Conservation (phyloP, 768 basidiomycete species). For the Phlebiopsis flavidoalba region DNA sequence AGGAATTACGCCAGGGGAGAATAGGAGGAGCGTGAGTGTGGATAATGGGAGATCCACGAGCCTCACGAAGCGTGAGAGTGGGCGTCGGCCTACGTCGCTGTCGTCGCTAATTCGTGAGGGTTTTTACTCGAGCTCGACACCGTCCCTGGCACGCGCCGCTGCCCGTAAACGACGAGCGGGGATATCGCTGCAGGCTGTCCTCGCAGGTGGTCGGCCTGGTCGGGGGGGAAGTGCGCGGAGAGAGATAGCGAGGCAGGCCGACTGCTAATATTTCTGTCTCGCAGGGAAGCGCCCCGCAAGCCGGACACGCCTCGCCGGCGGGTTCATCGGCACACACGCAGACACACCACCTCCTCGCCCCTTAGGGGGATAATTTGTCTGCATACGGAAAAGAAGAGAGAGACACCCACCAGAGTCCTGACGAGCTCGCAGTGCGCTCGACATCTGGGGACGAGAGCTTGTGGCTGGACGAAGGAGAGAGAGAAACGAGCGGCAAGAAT, state of each 20-base stretch:
- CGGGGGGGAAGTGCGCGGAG: not conserved
- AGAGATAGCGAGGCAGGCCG: not conserved
- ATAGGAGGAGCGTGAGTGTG: slow-evolving; percentile 2
- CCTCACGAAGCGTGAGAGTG: slow-evolving; percentile 1
- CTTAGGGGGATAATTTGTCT: no score
- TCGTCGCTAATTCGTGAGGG: not conserved
- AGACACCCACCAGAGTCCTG: slow-evolving; percentile 10
- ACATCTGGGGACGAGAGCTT: not conserved
- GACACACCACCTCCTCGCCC: not conserved
- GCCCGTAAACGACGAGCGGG: not conserved
- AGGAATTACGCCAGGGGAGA: not conserved
- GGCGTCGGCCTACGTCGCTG: not conserved
- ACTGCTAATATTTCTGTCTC: slow-evolving; percentile 3
- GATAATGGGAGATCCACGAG: not conserved
- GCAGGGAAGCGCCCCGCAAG: not conserved
- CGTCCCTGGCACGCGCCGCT: not conserved
- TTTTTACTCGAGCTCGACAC: not conserved
- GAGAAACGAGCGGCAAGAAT: not conserved
- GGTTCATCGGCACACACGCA: not conserved
- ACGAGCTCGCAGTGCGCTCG: slow-evolving; percentile 2
- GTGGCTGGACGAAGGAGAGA: not conserved
- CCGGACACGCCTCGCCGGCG: not conserved
- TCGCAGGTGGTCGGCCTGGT: not conserved
- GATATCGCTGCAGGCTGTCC: not conserved
- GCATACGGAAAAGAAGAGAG: not conserved